Evolutionary conservation across 768 basidiomycete genomes (phyloP), one percentile per base, ranked within the genome.

Genomic region (Asterophora parasitica): DNA sequence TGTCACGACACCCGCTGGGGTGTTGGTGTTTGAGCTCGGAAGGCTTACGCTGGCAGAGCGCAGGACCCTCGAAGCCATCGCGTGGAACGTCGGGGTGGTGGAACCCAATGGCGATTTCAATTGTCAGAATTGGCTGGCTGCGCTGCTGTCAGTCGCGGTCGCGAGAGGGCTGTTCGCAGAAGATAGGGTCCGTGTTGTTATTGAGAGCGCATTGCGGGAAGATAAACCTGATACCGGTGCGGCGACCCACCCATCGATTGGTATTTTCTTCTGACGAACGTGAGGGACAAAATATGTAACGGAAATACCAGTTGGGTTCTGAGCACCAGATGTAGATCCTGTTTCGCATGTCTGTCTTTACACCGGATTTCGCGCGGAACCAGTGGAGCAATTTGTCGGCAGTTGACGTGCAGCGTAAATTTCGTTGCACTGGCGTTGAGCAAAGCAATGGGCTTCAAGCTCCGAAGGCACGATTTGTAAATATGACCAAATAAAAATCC

Each of bases 401-500:
- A n/a, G n/a, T n/a, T n/a, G n/a, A n/a, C n/a, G n/a, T n/a, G n/a
- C n/a, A n/a, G n/a, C n/a, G n/a, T n/a, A n/a, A n/a, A n/a, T n/a
- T n/a, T n/a, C n/a, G n/a, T n/a, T n/a, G n/a, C n/a, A n/a, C n/a
- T n/a, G n/a, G n/a, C n/a, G n/a, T n/a, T n/a, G n/a, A n/a, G n/a
- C n/a, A n/a, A n/a, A n/a, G n/a, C n/a, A n/a, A n/a, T n/a, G n/a
- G n/a, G 30, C 30, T 45, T 36, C 1, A 17, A 35, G 35, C 13
- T 44, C 43, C 43, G 43, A 39, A 1, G 30, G 28, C 37, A 26
- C 40, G 23, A n/a, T 30, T 31, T 28, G 34, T 19, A 51, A 39
- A 44, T 54, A 59, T 26, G 17, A 15, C 26, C 59, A 66, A 65
- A 61, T 51, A 64, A 32, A 7, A 16, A 12, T 39, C 30, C 46